A percentile compares a stretch with the other conserved stretches of the same genome.
phyloP scores from a whole-genome alignment of 208 protist genomes.

The Blechomonas ayalai region DNA sequence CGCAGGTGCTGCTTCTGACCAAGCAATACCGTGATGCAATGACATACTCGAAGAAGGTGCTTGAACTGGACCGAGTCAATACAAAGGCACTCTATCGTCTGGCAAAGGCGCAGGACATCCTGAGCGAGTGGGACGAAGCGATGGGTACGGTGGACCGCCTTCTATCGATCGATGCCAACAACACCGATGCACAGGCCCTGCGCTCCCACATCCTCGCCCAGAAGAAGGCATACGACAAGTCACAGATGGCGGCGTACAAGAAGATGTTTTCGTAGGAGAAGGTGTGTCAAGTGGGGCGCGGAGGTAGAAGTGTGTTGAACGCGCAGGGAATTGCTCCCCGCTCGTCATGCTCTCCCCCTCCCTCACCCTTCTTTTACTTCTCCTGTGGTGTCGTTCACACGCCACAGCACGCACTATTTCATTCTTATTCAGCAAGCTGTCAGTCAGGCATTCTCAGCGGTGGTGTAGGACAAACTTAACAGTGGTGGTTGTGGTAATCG shows the following conservation, averaged over 20 bases:
- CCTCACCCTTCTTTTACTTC: too few species aligned
- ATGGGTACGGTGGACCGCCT: conserved; percentile 30
- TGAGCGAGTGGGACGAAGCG: conserved; percentile 72
- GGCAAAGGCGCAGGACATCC: conserved; percentile 51
- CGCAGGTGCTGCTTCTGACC: conserved; percentile 66
- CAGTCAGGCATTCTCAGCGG: too few species aligned
- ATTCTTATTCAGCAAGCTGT: too few species aligned
- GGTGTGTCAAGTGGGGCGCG: background rate
- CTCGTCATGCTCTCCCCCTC: conserved; percentile 67
- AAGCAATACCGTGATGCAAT: conserved; percentile 36
- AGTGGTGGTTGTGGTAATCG: too few species aligned
- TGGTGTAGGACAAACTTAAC: too few species aligned
- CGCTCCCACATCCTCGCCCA: conserved; percentile 32
- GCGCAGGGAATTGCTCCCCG: conserved; percentile 80
- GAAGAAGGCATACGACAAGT: conserved; percentile 62
- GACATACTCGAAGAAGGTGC: conserved; percentile 50
- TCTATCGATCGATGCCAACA: conserved; percentile 42
- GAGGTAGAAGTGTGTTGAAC: conserved; percentile 89
- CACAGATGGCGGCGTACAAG: conserved; percentile 73
- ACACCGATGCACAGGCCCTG: conserved; percentile 48
- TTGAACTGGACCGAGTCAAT: conserved; percentile 50
- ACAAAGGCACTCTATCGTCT: conserved; percentile 70
- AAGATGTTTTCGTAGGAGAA: conserved; percentile 68
- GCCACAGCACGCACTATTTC: too few species aligned
- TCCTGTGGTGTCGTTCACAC: too few species aligned